A percentile compares a stretch with the other conserved stretches of the same genome.
phyloP scores from a whole-genome alignment of 495 filamentous ascomycete genomes.

The Penicillium goetzii region DNA sequence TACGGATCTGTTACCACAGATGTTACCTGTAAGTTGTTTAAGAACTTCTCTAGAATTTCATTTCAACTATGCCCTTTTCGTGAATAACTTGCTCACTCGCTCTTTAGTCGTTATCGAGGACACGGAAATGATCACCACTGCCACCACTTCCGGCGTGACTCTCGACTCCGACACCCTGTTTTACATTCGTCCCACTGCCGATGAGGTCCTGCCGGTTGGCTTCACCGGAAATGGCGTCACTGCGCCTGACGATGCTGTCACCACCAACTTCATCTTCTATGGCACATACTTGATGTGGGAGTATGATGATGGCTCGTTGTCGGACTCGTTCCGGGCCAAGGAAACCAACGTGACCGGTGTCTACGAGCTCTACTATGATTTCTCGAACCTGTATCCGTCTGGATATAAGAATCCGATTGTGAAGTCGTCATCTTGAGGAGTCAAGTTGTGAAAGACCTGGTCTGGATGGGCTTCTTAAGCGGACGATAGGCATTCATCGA shows the following conservation, averaged over 20 bases:
- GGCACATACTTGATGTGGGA: constrained; percentile 31
- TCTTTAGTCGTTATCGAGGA: constrained; percentile 21
- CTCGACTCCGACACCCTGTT: constrained; percentile 26
- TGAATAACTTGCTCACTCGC: neutral
- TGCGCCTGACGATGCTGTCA: constrained; percentile 20
- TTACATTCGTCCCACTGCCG: constrained; percentile 27
- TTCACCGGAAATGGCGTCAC: constrained; percentile 26
- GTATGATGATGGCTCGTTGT: constrained; percentile 13
- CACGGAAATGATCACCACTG: constrained; percentile 21
- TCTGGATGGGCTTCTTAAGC: neutral
- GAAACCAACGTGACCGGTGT: constrained; percentile 25
- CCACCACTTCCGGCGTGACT: constrained; percentile 25
- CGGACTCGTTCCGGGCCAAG: constrained; percentile 31
- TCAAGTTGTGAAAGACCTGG: neutral
- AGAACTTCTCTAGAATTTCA: neutral
- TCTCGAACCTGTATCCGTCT: constrained; percentile 23
- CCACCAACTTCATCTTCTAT: constrained; percentile 26
- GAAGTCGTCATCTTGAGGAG: constrained; percentile 8
- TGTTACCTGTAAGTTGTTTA: constrained; percentile 26
- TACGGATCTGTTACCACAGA: constrained; percentile 28
- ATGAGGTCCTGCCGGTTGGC: constrained; percentile 24
- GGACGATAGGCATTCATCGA: no score
- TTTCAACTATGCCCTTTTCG: neutral
- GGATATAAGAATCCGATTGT: constrained; percentile 19
- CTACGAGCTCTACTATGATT: constrained; percentile 32